Evolutionary conservation across 352 stramenopile genomes (phyloP).

Genomic region (Peronosclerospora sorghi): DNA sequence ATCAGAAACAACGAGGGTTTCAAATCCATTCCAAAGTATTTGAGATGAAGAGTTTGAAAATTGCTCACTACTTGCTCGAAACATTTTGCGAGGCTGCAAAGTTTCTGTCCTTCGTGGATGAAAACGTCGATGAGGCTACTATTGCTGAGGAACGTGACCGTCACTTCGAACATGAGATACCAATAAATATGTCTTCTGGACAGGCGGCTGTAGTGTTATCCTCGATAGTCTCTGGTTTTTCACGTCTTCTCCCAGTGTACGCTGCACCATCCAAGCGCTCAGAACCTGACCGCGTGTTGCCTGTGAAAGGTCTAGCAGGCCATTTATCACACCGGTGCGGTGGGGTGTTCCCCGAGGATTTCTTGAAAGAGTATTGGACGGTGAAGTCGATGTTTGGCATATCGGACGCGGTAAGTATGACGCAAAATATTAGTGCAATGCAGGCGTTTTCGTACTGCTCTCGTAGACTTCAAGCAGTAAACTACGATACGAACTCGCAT

Average conservation of each 20-base stretch:
- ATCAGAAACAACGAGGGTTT: conserved; percentile 62
- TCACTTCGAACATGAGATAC: conserved; percentile 55
- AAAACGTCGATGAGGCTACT: conserved; percentile 54
- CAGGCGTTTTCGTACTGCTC: conserved; percentile 34
- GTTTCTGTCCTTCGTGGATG: conserved; percentile 57
- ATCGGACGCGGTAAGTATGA: conserved; percentile 14
- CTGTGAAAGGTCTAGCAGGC: conserved; percentile 58
- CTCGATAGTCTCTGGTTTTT: conserved; percentile 37
- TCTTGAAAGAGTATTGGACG: conserved; percentile 61
- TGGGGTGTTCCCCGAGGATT: conserved; percentile 47
- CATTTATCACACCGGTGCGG: conserved; percentile 43
- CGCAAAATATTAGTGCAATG: conserved; percentile 15
- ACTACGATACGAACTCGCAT: not conserved
- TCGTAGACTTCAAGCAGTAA: not conserved
- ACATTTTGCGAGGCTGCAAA: conserved; percentile 66
- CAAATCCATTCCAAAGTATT: conserved; percentile 56
- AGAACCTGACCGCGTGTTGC: conserved; percentile 18
- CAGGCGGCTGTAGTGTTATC: conserved; percentile 46
- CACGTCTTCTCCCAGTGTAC: conserved; percentile 31
- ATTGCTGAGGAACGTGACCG: conserved; percentile 22
- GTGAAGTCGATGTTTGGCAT: conserved; percentile 43
- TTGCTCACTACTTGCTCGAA: conserved; percentile 49
- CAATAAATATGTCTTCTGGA: conserved; percentile 33
- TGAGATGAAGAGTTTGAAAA: conserved; percentile 61
- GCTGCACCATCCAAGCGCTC: conserved; percentile 11